These are phyloP conservation scores for Epichloe uncinata DNA, from an alignment of 2,329 filamentous ascomycete species.

Conservation along the genomic window DNA sequence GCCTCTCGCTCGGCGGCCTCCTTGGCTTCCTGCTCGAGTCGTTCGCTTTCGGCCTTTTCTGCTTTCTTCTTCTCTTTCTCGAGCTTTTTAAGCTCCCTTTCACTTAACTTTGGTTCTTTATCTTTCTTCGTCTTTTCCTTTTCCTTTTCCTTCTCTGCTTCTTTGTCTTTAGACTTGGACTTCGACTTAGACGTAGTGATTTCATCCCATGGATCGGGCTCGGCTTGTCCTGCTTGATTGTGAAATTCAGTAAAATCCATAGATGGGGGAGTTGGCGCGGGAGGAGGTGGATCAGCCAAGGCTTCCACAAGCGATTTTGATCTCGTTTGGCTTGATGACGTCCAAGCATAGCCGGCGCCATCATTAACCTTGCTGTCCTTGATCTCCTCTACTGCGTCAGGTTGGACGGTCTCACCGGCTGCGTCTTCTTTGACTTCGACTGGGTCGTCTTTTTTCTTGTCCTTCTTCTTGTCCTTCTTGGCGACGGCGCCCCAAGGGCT, in stretches of 20 bases:
- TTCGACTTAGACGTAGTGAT: conserved; percentile 20
- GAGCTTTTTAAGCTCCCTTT: conserved; percentile 38
- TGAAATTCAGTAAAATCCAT: conserved; percentile 30
- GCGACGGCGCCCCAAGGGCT: conserved; percentile 23
- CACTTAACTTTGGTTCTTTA: conserved; percentile 30
- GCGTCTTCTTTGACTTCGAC: conserved; percentile 33
- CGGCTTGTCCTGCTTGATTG: conserved; percentile 21
- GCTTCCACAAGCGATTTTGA: conserved; percentile 26
- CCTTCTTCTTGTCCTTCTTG: conserved; percentile 32
- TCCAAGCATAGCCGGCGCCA: conserved; percentile 29
- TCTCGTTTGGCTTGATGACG: conserved; percentile 29
- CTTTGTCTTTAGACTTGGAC: conserved; percentile 29
- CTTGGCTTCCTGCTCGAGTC: conserved; percentile 12
- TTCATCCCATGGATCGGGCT: conserved; percentile 23
- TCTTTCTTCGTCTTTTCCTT: conserved; percentile 21
- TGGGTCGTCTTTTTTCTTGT: conserved; percentile 34
- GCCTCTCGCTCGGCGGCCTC: conserved; percentile 15
- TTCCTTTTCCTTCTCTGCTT: conserved; percentile 14
- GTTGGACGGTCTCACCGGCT: conserved; percentile 32
- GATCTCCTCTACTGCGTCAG: conserved; percentile 30
- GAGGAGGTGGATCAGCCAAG: conserved; percentile 31
- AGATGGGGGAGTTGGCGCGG: conserved; percentile 35
- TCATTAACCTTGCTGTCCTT: conserved; percentile 30
- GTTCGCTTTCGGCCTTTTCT: conserved; percentile 27
- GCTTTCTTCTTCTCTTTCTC: conserved; percentile 34